Evolutionary conservation across 768 basidiomycete genomes (phyloP).

Genomic region (Aureoboletus auriporus): DNA sequence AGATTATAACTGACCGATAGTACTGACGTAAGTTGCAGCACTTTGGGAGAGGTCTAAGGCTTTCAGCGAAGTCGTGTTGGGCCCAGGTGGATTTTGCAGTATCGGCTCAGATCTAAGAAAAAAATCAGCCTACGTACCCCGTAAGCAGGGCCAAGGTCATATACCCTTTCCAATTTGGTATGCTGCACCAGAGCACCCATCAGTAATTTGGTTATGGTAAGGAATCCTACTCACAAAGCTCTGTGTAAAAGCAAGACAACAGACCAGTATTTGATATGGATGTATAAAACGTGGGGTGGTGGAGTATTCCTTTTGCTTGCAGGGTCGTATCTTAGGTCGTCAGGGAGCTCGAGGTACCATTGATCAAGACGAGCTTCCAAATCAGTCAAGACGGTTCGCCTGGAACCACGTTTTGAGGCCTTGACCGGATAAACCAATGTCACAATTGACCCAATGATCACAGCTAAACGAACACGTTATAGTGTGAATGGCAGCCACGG

Average conservation of each 20-base stretch:
- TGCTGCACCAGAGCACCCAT: constrained; percentile 36
- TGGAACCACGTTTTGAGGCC: constrained; percentile 39
- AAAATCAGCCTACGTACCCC: constrained; percentile 1
- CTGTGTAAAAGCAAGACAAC: constrained; percentile 71
- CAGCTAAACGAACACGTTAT: constrained; percentile 38
- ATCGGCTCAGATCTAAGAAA: constrained; percentile 39
- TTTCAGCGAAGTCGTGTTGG: constrained; percentile 49
- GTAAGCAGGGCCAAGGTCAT: constrained; percentile 1
- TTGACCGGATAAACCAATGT: constrained; percentile 69
- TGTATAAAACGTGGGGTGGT: constrained; percentile 60
- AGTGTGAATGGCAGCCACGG: constrained; percentile 1
- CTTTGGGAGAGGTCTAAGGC: constrained; percentile 73
- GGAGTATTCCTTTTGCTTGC: constrained; percentile 50
- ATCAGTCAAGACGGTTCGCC: constrained; percentile 45
- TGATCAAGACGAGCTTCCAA: constrained; percentile 69
- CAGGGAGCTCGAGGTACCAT: constrained; percentile 70
- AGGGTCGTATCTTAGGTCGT: constrained; percentile 56
- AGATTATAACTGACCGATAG: constrained; percentile 46
- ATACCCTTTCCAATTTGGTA: constrained; percentile 75
- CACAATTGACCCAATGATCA: constrained; percentile 65
- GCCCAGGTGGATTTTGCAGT: constrained; percentile 38
- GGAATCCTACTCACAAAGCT: constrained; percentile 59
- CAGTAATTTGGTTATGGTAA: constrained; percentile 4
- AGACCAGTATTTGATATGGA: constrained; percentile 76
- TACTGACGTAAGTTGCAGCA: constrained; percentile 68